Evolutionary conservation across 2,329 filamentous ascomycete species (phyloP).

Genomic region (Parasarocladium wereldwijsianum): DNA sequence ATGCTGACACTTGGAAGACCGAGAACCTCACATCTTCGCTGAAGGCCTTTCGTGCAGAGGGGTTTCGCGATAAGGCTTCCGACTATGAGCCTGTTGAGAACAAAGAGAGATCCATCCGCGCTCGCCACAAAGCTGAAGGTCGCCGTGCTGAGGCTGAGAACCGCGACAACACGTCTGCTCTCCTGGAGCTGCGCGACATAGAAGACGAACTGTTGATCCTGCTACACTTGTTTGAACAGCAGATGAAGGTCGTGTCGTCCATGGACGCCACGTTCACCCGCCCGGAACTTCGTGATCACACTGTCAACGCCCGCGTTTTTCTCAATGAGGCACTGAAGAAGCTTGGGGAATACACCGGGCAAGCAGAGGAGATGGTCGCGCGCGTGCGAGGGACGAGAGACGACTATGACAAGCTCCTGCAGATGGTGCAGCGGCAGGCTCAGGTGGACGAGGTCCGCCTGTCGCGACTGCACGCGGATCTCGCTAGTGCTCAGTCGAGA

Average conservation of each 20-base stretch:
- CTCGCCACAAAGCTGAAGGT: conserved; percentile 23
- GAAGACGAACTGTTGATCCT: conserved; percentile 48
- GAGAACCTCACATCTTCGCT: conserved; percentile 48
- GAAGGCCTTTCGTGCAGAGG: conserved; percentile 44
- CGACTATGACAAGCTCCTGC: conserved; percentile 50
- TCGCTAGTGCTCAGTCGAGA: conserved; percentile 45
- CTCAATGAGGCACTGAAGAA: conserved; percentile 35
- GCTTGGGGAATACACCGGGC: conserved; percentile 38
- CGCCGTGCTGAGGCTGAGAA: conserved; percentile 40
- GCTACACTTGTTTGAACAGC: conserved; percentile 40
- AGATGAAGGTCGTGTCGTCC: conserved; percentile 31
- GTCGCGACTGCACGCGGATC: conserved; percentile 46
- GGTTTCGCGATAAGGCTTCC: conserved; percentile 30
- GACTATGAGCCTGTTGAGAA: conserved; percentile 25
- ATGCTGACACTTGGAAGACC: conserved; percentile 23
- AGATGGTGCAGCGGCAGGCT: conserved; percentile 52
- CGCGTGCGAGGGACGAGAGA: conserved; percentile 42
- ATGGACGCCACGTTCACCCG: conserved; percentile 30
- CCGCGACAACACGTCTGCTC: conserved; percentile 45
- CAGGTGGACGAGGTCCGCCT: conserved; percentile 52
- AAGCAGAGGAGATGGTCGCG: conserved; percentile 40
- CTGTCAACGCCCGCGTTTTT: conserved; percentile 32
- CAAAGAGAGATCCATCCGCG: conserved; percentile 23
- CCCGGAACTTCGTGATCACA: conserved; percentile 23
- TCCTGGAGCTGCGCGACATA: conserved; percentile 48